These are phyloP conservation scores for Malassezia brasiliensis DNA, from an alignment of 1,284 basidiomycete genomes.

Conservation along the genomic window DNA sequence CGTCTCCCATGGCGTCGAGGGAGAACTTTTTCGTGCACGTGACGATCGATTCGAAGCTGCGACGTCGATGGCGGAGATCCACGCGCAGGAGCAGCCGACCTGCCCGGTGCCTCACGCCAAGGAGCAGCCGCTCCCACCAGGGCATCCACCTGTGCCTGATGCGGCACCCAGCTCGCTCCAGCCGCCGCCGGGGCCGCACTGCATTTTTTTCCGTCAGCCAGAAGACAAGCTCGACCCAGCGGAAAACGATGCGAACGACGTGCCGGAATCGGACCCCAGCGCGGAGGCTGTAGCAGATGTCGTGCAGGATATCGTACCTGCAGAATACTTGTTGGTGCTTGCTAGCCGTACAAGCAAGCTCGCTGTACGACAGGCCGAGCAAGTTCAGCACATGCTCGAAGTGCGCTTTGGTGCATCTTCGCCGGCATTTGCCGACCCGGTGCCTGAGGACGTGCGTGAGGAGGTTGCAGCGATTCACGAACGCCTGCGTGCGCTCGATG, in stretches of 20 bases:
- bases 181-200: constrained; percentile 35
- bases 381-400: constrained; percentile 39
- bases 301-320: not conserved
- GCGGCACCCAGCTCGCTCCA: constrained; percentile 30
- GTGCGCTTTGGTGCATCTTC: constrained; percentile 32
- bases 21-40: constrained; percentile 5
- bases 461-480: constrained; percentile 19
- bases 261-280: not conserved
- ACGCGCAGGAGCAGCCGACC: not conserved
- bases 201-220: constrained; percentile 42
- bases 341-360: constrained; percentile 23
- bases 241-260: not conserved
- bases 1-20: constrained; percentile 1
- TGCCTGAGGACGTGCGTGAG: constrained; percentile 13
- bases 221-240: constrained; percentile 21
- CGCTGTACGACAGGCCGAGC: constrained; percentile 25
- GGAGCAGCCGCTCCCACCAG: constrained; percentile 41
- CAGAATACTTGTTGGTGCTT: constrained; percentile 7
- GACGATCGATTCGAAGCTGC: not conserved
- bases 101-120: constrained; percentile 45
- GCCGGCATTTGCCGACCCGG: constrained; percentile 26
- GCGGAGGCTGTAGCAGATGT: not conserved
- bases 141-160: constrained; percentile 37
- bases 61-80: not conserved
- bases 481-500: constrained; percentile 18